Percentiles rank a stretch among this genome's conserved stretches.
Evolutionary conservation across 2,329 filamentous ascomycete species (phyloP).

Genomic region (Mollisia scopiformis): DNA sequence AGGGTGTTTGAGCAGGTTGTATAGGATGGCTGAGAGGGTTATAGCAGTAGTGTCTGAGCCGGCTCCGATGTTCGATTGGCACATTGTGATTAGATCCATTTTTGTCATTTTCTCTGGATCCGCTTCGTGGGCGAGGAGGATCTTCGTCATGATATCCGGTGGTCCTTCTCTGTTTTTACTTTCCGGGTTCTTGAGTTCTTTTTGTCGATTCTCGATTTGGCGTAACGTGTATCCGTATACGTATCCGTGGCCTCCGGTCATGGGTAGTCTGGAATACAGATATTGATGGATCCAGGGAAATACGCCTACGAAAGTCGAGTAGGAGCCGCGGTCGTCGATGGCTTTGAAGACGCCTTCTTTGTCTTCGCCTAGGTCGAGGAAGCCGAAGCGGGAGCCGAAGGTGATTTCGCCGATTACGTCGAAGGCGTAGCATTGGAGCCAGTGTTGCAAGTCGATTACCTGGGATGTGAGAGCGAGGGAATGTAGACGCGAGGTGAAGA

Average conservation of each 20-base stretch:
- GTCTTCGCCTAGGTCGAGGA: conserved; percentile 50
- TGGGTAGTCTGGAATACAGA: conserved; percentile 35
- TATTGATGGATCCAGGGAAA: conserved; percentile 43
- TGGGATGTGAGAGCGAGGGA: conserved; percentile 39
- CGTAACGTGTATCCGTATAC: conserved; percentile 21
- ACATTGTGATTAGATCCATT: conserved; percentile 35
- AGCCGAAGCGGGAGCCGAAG: conserved; percentile 44
- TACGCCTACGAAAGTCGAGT: conserved; percentile 46
- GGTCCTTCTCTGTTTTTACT: conserved; percentile 19
- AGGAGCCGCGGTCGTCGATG: conserved; percentile 40
- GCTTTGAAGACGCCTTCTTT: conserved; percentile 45
- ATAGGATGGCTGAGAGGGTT: conserved; percentile 48
- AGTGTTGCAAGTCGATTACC: conserved; percentile 44
- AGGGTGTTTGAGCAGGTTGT: conserved; percentile 44
- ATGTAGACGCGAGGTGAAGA: conserved; percentile 42
- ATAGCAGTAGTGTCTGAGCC: conserved; percentile 52
- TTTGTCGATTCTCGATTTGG: conserved; percentile 23
- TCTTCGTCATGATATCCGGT: conserved; percentile 45
- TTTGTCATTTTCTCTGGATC: conserved; percentile 38
- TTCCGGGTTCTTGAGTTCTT: conserved; percentile 19
- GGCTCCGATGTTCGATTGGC: conserved; percentile 33
- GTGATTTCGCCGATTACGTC: conserved; percentile 57
- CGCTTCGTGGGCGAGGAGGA: conserved; percentile 42
- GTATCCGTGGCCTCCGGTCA: conserved; percentile 22
- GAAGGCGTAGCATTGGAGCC: conserved; percentile 52